A percentile compares a stretch with the other conserved stretches of the same genome.
Conservation (phyloP, 208 protist species). For the Trypanosomatidae sp. region DNA sequence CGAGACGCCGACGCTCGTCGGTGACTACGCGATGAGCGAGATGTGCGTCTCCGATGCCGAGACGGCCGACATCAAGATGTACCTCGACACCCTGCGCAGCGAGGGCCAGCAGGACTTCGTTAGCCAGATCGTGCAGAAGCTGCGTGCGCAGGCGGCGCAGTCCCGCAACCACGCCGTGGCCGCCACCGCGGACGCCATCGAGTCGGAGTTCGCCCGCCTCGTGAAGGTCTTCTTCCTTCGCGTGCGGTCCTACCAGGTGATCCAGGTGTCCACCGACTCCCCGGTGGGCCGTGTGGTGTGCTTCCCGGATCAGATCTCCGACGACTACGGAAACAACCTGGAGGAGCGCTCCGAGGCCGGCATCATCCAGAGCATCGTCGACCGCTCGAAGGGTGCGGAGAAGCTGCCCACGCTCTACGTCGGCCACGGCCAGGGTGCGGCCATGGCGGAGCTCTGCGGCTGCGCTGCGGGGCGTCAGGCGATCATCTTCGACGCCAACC, state of each 20-base stretch:
- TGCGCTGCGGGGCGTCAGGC: slow-evolving; percentile 27
- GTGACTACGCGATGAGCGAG: slow-evolving; percentile 50
- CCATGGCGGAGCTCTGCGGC: slow-evolving; percentile 40
- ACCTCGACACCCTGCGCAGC: slow-evolving; percentile 32
- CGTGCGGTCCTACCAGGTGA: slow-evolving; percentile 38
- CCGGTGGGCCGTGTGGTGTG: slow-evolving; percentile 33
- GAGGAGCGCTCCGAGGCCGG: slow-evolving; percentile 42
- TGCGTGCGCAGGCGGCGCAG: slow-evolving; percentile 19
- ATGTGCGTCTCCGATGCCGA: slow-evolving; percentile 49
- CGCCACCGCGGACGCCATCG: slow-evolving; percentile 23
- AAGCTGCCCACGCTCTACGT: slow-evolving; percentile 40
- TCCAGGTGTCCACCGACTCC: slow-evolving; percentile 28
- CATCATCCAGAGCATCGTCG: slow-evolving; percentile 33
- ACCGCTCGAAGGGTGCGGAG: slow-evolving; percentile 8
- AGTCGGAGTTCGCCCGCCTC: slow-evolving; percentile 37
- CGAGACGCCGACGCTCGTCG: slow-evolving; percentile 30
- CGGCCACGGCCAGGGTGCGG: slow-evolving; percentile 45
- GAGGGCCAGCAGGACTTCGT: slow-evolving; percentile 30
- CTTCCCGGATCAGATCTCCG: slow-evolving; percentile 48
- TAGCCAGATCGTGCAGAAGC: slow-evolving; percentile 23
- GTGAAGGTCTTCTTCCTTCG: slow-evolving; percentile 46
- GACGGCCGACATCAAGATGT: slow-evolving; percentile 30
- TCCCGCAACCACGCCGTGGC: slow-evolving; percentile 21
- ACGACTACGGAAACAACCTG: slow-evolving; percentile 67
- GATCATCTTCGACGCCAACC: slow-evolving; percentile 44